phyloP scores from a whole-genome alignment of 495 filamentous ascomycete genomes.

The Aspergillus taichungensis region DNA sequence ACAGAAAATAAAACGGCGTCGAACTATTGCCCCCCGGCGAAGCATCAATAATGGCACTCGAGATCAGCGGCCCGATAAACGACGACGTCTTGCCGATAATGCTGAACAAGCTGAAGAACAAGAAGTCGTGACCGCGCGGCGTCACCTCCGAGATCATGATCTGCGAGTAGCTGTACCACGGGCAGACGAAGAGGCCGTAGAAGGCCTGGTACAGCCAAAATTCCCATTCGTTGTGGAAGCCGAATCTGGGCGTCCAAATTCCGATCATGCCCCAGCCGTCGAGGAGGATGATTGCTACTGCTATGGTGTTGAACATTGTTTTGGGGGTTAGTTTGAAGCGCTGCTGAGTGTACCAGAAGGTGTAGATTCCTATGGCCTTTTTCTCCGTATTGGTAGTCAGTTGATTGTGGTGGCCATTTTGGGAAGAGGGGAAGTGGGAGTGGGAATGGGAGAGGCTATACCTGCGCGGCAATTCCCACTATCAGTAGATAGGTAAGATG shows the following conservation, averaged over 20 bases:
- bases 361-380: constrained; percentile 49
- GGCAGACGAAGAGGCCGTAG: constrained; percentile 57
- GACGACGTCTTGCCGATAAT: constrained; percentile 57
- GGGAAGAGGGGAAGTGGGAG: too few relatives aligned
- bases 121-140: constrained; percentile 54
- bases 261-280: constrained; percentile 62
- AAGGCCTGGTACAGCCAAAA: constrained; percentile 54
- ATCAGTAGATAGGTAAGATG: constrained; percentile 53
- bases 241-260: constrained; percentile 53
- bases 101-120: constrained; percentile 59
- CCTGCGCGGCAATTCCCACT: constrained; percentile 53
- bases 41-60: constrained; percentile 58
- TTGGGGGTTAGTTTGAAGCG: constrained; percentile 45
- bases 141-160: constrained; percentile 63
- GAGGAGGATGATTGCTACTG: constrained; percentile 47
- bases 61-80: constrained; percentile 57
- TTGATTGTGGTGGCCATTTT: background rate
- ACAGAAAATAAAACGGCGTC: constrained; percentile 57
- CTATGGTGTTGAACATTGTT: constrained; percentile 54
- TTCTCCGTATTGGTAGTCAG: too few relatives aligned
- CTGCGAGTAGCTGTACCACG: constrained; percentile 61
- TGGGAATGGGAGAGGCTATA: constrained; percentile 9
- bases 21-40: constrained; percentile 42
- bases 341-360: constrained; percentile 50
- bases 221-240: constrained; percentile 56